These are phyloP conservation scores for Stereum hirsutum DNA, from an alignment of 1,284 basidiomycete genomes.

Conservation along the genomic window DNA sequence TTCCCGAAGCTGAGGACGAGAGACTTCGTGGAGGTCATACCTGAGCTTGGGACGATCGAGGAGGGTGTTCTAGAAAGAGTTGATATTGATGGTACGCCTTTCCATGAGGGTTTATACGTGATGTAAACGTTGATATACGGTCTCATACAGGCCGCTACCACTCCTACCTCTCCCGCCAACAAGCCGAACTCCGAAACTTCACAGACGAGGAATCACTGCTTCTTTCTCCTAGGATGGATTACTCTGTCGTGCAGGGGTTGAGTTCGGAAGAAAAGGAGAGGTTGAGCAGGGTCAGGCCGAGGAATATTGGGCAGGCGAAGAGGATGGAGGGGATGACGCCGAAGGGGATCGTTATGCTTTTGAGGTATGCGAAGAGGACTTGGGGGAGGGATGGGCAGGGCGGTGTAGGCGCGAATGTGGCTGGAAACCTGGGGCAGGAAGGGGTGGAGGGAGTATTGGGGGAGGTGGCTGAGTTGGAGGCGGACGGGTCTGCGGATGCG, in stretches of 20 bases:
- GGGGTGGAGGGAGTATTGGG: too few relatives aligned
- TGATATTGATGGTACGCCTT: constrained; percentile 55
- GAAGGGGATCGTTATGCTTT: constrained; percentile 50
- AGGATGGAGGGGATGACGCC: constrained; percentile 87
- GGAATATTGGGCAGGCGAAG: constrained; percentile 73
- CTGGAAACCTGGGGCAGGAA: too few relatives aligned
- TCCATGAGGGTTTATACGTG: neutral
- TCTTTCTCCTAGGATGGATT: constrained; percentile 67
- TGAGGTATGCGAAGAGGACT: constrained; percentile 51
- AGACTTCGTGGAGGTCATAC: constrained; percentile 40
- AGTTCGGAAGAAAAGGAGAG: constrained; percentile 72
- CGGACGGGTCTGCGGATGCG: too few relatives aligned
- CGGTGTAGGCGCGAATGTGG: too few relatives aligned
- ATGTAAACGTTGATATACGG: too few relatives aligned
- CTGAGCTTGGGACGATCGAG: constrained; percentile 44
- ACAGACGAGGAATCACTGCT: constrained; percentile 66
- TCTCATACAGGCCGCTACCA: constrained; percentile 47
- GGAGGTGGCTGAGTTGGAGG: too few relatives aligned
- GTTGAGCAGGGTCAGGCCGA: constrained; percentile 50
- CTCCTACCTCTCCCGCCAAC: constrained; percentile 58
- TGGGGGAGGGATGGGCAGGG: constrained; percentile 6
- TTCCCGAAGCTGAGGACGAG: constrained; percentile 46
- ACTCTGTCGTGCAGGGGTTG: constrained; percentile 53
- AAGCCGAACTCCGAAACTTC: constrained; percentile 70
- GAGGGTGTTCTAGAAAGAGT: constrained; percentile 50